phyloP scores from a whole-genome alignment of 1,284 basidiomycete genomes.

The Cutaneotrichosporon dermatis region DNA sequence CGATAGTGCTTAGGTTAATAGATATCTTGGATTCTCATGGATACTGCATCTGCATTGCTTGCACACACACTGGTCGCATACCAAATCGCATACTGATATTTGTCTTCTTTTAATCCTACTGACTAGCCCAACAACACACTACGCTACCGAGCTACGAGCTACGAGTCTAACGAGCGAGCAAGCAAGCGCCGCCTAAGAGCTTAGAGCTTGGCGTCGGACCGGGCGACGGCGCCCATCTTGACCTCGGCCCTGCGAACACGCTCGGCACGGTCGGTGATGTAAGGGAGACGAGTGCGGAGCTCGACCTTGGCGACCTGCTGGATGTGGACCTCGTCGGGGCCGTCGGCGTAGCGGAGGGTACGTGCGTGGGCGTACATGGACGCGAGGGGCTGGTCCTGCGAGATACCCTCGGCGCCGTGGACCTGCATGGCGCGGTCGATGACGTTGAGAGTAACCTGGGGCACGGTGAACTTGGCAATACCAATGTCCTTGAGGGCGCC shows the following conservation, averaged over 20 bases:
- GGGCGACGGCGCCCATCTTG: slow-evolving; percentile 9
- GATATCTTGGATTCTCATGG: too few species aligned
- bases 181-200: background rate
- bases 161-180: too few species aligned
- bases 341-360: slow-evolving; percentile 86
- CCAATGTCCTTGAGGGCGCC: slow-evolving; percentile 96
- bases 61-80: too few species aligned
- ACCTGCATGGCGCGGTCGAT: slow-evolving; percentile 92
- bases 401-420: slow-evolving; percentile 90
- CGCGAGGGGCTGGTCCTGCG: slow-evolving; percentile 82
- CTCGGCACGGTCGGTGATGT: slow-evolving; percentile 14
- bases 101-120: too few species aligned
- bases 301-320: slow-evolving; percentile 89
- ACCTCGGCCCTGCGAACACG: slow-evolving; percentile 8
- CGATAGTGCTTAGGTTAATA: too few species aligned
- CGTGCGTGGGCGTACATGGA: slow-evolving; percentile 71
- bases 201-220: slow-evolving; percentile 1
- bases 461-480: slow-evolving; percentile 94
- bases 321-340: slow-evolving; percentile 90
- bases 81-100: too few species aligned
- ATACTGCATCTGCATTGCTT: too few species aligned
- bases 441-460: slow-evolving; percentile 77
- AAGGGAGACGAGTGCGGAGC: slow-evolving; percentile 52
- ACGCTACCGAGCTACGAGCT: too few species aligned
- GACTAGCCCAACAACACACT: too few species aligned